Evolutionary conservation across 176 grass and related monocot species (phyloP), one percentile per base, ranked within the genome.

Genomic region (Musa itinerans): DNA sequence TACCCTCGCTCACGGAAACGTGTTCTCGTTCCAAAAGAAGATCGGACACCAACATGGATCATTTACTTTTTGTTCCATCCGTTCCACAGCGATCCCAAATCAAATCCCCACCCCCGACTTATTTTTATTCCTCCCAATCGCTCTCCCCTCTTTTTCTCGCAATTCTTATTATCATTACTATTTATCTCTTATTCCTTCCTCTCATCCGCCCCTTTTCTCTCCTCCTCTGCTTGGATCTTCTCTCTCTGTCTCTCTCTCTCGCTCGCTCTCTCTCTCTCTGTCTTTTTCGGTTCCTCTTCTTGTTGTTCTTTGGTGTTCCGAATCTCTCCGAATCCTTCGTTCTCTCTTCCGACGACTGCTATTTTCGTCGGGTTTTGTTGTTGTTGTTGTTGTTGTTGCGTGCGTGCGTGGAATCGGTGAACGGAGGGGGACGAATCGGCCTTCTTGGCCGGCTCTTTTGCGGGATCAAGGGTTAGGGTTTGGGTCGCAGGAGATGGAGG

Each of bases 11-110:
- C 68, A 9, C 34, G 68, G 29, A 70, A 70, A 70, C 68, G 68
- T 70, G 68, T 14, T 70, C 9, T 70, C 51, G 68, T 70, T 70
- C 67, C 43, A 49, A 51, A 70, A 70, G 43, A 48, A 70, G 27
- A 70, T n/a, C 68, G 16, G 8, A 23, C 14, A 43, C n/a, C 9
- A 26, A 25, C 24, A 70, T 70, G 68, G 68, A 70, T 70, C 68
- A 25, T 43, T 43, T 43, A 22, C 8, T 20, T 70, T 50, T 70
- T 49, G 25, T 70, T 50, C 68, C 68, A 22, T 50, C 27, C 68
- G 68, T 70, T 70, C 10, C 13, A 70, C 16, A 34, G 17, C 16
- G 10, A 24, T 15, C 34, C 51, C 66, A 24, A 61, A 61, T 61
- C 57, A 61, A 61, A n/a, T 9, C 48, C 51, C 68, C 16, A 70